Evolutionary conservation across 176 grass and related monocot genomes (phyloP), one percentile per base, ranked within the genome.

Genomic region (Phoenix dactylifera): DNA sequence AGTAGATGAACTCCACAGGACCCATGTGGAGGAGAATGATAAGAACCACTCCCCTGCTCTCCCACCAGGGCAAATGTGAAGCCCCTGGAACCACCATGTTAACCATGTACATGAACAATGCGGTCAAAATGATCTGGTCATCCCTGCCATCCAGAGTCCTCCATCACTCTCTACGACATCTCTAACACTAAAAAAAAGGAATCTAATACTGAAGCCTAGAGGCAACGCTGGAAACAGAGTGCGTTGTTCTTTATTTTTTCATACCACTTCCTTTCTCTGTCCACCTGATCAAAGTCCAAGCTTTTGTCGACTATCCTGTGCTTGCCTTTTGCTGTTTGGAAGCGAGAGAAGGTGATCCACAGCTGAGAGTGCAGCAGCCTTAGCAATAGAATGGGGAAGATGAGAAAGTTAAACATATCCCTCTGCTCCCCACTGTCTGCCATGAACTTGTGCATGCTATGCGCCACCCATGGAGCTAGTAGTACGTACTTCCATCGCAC

Each of bases 1-100:
- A 96, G 78, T 96, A 96, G 39, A 96, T 72, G 79, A 96, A 96
- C 86, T 96, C 92, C 0, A 96, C 86, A 0, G 86, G 86, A 1
- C 86, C 83, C 1, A 53, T 57, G 62, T 87, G 86, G 16, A 89
- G 71, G 7, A 95, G 61, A 22, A 57, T 63, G 10, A 72, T 70
- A 5, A 89, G 3, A 6, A 78, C 7, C 4, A 60, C 76, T 1
- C 90, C 86, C 18, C 89, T 79, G 0, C 70, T 15, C 51, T 79
- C 57, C 90, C 86, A 95, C 55, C 82, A 57, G 15, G 86, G 90
- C 53, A 89, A 0, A 60, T 81, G 26, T 25, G 56, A 73, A 1
- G 7, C 80, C 3, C 25, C 52, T 4, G 76, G 76, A 4, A 84
- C 0, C 58, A 77, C 51, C 5, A 17, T 25, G 16, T 68, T 1